Evolutionary conservation across 331 rosid genomes (phyloP), one percentile per base, ranked within the genome.

Genomic region (Rhamnella rubrinervis): DNA sequence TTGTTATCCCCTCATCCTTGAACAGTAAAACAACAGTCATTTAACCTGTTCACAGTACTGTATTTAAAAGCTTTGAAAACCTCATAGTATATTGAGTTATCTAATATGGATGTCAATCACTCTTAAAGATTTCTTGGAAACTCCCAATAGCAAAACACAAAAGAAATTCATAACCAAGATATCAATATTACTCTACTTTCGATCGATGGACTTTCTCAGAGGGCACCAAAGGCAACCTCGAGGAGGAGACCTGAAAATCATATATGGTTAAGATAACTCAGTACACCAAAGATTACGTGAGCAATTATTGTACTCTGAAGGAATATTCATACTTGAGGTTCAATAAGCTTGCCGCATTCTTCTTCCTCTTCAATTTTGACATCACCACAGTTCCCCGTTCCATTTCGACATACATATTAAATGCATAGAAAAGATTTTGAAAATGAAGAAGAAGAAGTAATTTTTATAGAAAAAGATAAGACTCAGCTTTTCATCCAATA

Each of bases 201-300:
- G 93, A 61, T 38, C 84, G 89, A 0, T 93, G 92, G 65, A 88
- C 96, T 83, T 88, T 93, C 72, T 93, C 98, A 59, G 98, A 80
- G 63, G 91, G 92, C 83, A 91, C 67, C 88, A 93, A 78, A 59
- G 97, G 98, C 81, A 93, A 81, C 75, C 84, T 86, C 47, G 89
- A 46, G 23, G 98, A 85, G 77, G 95, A 85, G 56, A 83, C 96
- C 97, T 88, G 85, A 68, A 75, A 80, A 56, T 70, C 66, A 79
- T 50, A 78, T 59, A 78, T 67, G 66, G 60, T 63, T 56, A 46
- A 71, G 20, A 26, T 21, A 53, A 53, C 58, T 53, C 23, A n/a
- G 58, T 53, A 18, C 19, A 13, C 64, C 71, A 67, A 49, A 31
- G n/a, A 61, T 47, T 51, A 49, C 52, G 68, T 56, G 65, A 59